These are phyloP conservation scores for Penicillium mononematosum DNA, from an alignment of 495 filamentous ascomycete species.

Conservation along the genomic window DNA sequence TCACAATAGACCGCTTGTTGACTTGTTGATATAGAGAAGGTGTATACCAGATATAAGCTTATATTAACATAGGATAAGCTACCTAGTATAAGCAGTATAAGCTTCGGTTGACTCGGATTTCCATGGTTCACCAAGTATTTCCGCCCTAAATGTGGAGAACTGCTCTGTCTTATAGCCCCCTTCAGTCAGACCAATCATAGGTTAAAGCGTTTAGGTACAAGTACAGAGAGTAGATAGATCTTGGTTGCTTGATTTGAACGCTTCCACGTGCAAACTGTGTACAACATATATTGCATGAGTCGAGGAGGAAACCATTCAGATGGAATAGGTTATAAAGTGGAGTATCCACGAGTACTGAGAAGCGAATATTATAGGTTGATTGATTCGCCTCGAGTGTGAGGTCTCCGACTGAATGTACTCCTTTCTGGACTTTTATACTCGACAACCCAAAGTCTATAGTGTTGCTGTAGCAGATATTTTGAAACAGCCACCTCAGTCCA, in stretches of 20 bases:
- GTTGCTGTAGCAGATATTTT: neutral
- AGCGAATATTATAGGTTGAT: too few relatives aligned
- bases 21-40: neutral
- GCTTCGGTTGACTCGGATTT: neutral
- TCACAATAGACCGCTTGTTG: neutral
- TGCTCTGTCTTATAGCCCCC: neutral
- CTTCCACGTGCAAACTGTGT: neutral
- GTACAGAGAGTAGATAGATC: neutral
- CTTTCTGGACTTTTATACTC: neutral
- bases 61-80: too few relatives aligned
- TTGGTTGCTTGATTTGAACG: neutral
- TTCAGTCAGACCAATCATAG: neutral
- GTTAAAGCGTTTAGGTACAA: neutral
- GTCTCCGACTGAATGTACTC: too few relatives aligned
- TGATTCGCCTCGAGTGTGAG: too few relatives aligned
- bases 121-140: neutral
- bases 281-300: too few relatives aligned
- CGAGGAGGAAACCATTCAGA: too few relatives aligned
- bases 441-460: neutral
- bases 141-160: constrained; percentile 8
- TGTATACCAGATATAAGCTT: too few relatives aligned
- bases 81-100: too few relatives aligned
- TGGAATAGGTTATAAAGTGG: too few relatives aligned
- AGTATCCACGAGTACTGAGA: too few relatives aligned
- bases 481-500: neutral